These are phyloP conservation scores for Hericium coralloides DNA, from an alignment of 768 basidiomycete species.

Conservation along the genomic window DNA sequence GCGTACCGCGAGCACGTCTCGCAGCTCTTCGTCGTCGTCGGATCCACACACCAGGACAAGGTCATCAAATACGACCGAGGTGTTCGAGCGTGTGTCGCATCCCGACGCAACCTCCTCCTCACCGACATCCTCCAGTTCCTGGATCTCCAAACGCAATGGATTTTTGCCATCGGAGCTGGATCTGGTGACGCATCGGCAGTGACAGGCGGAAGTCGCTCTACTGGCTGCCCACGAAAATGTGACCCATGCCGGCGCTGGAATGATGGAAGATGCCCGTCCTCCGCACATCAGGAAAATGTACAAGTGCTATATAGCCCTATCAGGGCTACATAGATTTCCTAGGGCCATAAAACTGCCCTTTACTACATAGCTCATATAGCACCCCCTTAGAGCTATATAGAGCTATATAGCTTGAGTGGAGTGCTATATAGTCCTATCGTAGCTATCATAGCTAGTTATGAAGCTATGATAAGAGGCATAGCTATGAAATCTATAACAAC, in stretches of 20 bases:
- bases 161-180: conserved; percentile 1
- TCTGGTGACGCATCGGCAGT: not conserved
- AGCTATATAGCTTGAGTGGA: too few species aligned
- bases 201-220: not conserved
- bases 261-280: not conserved
- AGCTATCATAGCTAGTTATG: too few species aligned
- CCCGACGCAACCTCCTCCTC: conserved; percentile 13
- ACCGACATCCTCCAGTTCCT: conserved; percentile 15
- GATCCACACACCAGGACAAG: conserved; percentile 3
- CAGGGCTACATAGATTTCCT: too few species aligned
- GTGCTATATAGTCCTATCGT: too few species aligned
- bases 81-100: conserved; percentile 17
- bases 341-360: too few species aligned
- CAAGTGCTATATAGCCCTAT: too few species aligned
- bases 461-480: too few species aligned
- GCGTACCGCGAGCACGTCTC: conserved; percentile 20
- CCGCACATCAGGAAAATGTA: too few species aligned
- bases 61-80: conserved; percentile 27
- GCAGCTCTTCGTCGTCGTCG: conserved; percentile 15
- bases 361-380: too few species aligned
- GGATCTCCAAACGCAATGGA: conserved; percentile 2
- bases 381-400: too few species aligned
- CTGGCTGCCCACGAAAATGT: not conserved
- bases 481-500: too few species aligned
- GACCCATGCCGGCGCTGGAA: conserved; percentile 21